Base-by-base conservation (phyloP, 176 grass and related monocot genomes). In the Microstegium vimineum region DNA sequence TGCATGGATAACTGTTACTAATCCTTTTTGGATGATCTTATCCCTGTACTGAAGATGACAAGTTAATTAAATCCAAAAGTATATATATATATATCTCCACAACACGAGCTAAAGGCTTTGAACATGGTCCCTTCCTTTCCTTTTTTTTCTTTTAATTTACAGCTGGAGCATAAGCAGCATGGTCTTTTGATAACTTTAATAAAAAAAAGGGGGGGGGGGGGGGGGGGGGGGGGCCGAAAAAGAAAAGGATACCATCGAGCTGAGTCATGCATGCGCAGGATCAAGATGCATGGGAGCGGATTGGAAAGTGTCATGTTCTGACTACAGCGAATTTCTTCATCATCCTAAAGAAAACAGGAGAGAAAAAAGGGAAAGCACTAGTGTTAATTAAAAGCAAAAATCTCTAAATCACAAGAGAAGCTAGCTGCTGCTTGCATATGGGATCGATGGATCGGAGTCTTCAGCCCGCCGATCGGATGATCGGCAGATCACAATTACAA, bases 371-470 rank as follows among this genome's bases (percentile, higher is more conserved):
- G 6, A 10, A 17, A 30, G 7, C 82, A 76, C 61, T 42, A 51
- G 45, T n/a, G 6, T 36, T 23, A n/a, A 83, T 36, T 23, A n/a
- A 83, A 83, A 83, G 32, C 42, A 75, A 27, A 64, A 64, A 26
- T 25, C n/a, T 5, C 30, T 16, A 43, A 4, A 64, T 26, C 22
- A 51, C 14, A 64, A 1, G 28, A 25, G n/a, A n/a, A n/a, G n/a
- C n/a, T n/a, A 49, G 46, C 0, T 49, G 46, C 46, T 27, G 12
- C 13, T 7, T 46, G 16, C 71, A 5, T 73, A 8, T 31, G n/a
- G n/a, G n/a, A n/a, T n/a, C n/a, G 28, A 34, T 34, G 43, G 13
- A 6, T 46, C 40, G 22, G 15, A 49, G 70, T 73, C 70, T 32
- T 73, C 70, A 49, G 3, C 60, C 14, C n/a, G n/a, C 14, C n/a